phyloP scores from a whole-genome alignment of 768 basidiomycete species.

The Leccinum incarnatum region DNA sequence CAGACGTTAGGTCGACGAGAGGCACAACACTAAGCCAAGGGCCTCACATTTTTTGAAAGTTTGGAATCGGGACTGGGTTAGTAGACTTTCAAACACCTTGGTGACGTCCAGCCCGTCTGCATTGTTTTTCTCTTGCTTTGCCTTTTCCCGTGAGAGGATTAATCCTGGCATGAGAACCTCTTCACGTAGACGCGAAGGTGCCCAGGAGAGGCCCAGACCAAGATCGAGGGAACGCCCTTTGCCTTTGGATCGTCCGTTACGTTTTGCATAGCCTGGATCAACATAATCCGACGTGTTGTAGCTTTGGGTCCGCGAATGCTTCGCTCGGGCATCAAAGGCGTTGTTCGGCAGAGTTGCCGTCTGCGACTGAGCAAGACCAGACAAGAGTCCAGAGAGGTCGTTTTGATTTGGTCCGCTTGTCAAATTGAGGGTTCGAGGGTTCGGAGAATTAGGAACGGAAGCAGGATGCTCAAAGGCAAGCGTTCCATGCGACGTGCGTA shows the following conservation, averaged over 20 bases:
- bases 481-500: constrained; percentile 49
- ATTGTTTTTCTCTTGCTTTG: constrained; percentile 19
- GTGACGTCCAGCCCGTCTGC: constrained; percentile 33
- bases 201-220: constrained; percentile 69
- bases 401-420: constrained; percentile 13
- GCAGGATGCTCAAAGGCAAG: constrained; percentile 72
- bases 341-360: constrained; percentile 27
- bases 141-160: constrained; percentile 30
- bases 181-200: constrained; percentile 63
- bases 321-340: constrained; percentile 31
- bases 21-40: constrained; percentile 3
- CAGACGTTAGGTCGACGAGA: constrained; percentile 14
- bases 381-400: constrained; percentile 1
- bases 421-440: constrained; percentile 19
- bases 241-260: constrained; percentile 29
- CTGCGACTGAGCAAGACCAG: constrained; percentile 12
- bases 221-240: constrained; percentile 75
- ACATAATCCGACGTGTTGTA: constrained; percentile 25
- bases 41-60: constrained; percentile 63
- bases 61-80: constrained; percentile 37
- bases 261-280: constrained; percentile 11
- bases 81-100: constrained; percentile 35
- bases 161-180: constrained; percentile 55
- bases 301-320: constrained; percentile 26
- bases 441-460: constrained; percentile 43